Evolutionary conservation across 257 asterid species (phyloP), one percentile per base, ranked within the genome.

Genomic region (Paulownia fortunei): DNA sequence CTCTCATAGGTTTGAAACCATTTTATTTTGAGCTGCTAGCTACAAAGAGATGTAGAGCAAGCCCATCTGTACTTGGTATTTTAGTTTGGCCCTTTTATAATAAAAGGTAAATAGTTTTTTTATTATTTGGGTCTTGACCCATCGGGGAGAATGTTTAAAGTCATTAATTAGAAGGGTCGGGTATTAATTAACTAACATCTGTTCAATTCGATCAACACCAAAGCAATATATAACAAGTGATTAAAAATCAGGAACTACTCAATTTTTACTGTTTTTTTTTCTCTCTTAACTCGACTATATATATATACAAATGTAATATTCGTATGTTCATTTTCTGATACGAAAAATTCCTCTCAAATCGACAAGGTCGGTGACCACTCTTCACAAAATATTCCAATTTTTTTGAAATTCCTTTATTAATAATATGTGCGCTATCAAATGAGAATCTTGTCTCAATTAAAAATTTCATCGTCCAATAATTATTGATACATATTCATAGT

Each of bases 361-460:
- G n/a, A n/a, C n/a, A n/a, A n/a, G n/a, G n/a, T n/a, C n/a, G 77
- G 72, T 47, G 67, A 56, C 82, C n/a, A 60, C 77, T 1, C 49
- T n/a, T 11, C 24, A 6, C 39, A n/a, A 59, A 42, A 30, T n/a
- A 16, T 37, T 36, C 71, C 54, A 55, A 30, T 18, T 0, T 26
- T 65, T 6, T 58, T 4, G 4, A 11, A 16, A 8, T 61, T n/a
- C 19, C 13, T 26, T 2, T 2, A 59, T 32, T 60, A 11, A 59
- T 11, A 69, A 58, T 15, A 5, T 37, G 36, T 60, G 59, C 72
- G 83, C 27, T 23, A 9, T 32, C 10, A 55, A 73, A 73, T 73
- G 2, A 73, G 56, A 51, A 64, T 42, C 24, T 66, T 2, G 74
- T 79, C 70, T 13, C 19, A 30, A 44, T 66, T 56, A 66, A n/a